Conservation (phyloP, 805 yeast species). For the Saccharomycopsis javanensis region DNA sequence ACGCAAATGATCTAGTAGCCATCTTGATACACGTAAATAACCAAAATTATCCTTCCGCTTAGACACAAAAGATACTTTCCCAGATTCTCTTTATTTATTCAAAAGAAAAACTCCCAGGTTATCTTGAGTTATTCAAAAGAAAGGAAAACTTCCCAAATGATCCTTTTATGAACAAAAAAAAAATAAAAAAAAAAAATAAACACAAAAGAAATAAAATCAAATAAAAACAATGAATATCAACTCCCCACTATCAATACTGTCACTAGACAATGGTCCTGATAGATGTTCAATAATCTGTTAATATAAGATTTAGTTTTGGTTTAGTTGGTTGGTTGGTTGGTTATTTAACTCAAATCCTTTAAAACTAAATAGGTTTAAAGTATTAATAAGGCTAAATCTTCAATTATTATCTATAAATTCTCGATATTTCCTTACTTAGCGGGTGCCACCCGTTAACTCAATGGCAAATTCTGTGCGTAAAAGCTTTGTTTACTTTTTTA, state of each 20-base stretch:
- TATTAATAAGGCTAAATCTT: too few relatives aligned
- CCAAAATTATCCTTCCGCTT: background rate
- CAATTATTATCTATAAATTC: too few relatives aligned
- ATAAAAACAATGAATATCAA: background rate
- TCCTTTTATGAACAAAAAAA: background rate
- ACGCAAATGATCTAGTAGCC: conserved; percentile 48
- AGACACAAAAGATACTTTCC: too few relatives aligned
- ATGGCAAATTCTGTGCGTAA: conserved; percentile 2
- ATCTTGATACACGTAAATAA: conserved; percentile 5
- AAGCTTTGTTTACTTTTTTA: background rate
- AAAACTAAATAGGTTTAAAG: too few relatives aligned
- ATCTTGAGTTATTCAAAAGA: too few relatives aligned
- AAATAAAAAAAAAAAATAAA: too few relatives aligned
- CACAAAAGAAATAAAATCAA: background rate
- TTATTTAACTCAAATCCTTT: too few relatives aligned
- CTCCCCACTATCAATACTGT: background rate
- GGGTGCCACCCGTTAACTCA: background rate
- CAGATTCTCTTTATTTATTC: too few relatives aligned
- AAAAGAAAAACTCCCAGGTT: too few relatives aligned
- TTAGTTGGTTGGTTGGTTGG: background rate
- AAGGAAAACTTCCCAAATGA: background rate
- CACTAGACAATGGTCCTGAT: background rate
- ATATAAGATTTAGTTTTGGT: background rate
- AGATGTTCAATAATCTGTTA: background rate
- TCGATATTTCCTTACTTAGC: too few relatives aligned